phyloP scores from a whole-genome alignment of 2,329 filamentous ascomycete species.

The Beauveria bassiana region DNA sequence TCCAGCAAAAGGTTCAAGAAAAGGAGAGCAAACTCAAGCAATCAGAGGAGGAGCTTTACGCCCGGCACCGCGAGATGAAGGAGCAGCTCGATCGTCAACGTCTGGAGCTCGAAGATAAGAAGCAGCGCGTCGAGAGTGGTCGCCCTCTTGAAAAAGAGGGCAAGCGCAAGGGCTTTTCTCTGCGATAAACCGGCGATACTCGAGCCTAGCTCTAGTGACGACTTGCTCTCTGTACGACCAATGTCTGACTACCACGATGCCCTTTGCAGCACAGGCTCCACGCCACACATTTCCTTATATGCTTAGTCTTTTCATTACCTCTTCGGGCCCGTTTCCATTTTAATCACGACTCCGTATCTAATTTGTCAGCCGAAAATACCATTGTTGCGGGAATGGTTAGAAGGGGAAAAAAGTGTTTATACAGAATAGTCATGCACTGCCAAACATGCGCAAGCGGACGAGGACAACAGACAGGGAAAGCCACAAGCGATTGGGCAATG shows the following conservation, averaged over 20 bases:
- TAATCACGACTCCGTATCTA: slow-evolving; percentile 33
- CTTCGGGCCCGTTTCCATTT: slow-evolving; percentile 28
- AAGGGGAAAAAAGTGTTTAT: slow-evolving; percentile 12
- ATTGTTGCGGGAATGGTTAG: slow-evolving; percentile 11
- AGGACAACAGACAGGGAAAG: neutral
- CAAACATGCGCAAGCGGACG: slow-evolving; percentile 8
- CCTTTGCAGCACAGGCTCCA: slow-evolving; percentile 50
- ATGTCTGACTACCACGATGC: slow-evolving; percentile 51
- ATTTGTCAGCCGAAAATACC: slow-evolving; percentile 18
- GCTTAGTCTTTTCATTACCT: slow-evolving; percentile 30
- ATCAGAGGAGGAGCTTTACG: slow-evolving; percentile 97
- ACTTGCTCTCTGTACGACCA: slow-evolving; percentile 37
- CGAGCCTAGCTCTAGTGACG: slow-evolving; percentile 16
- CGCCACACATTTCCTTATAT: slow-evolving; percentile 43
- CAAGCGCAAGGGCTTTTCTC: slow-evolving; percentile 99
- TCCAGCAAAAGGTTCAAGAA: slow-evolving; percentile 99
- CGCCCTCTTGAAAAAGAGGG: slow-evolving; percentile 94
- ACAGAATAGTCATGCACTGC: slow-evolving; percentile 12
- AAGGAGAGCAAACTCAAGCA: slow-evolving; percentile 99
- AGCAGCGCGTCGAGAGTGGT: slow-evolving; percentile 87
- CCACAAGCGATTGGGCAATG: neutral
- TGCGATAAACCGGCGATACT: slow-evolving; percentile 58
- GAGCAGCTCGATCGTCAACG: slow-evolving; percentile 96
- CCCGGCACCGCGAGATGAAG: slow-evolving; percentile 99
- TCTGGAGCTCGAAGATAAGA: slow-evolving; percentile 96